A percentile compares a stretch with the other conserved stretches of the same genome.
Evolutionary conservation across 805 yeast genomes (phyloP).

Genomic region (Lachancea sp.): DNA sequence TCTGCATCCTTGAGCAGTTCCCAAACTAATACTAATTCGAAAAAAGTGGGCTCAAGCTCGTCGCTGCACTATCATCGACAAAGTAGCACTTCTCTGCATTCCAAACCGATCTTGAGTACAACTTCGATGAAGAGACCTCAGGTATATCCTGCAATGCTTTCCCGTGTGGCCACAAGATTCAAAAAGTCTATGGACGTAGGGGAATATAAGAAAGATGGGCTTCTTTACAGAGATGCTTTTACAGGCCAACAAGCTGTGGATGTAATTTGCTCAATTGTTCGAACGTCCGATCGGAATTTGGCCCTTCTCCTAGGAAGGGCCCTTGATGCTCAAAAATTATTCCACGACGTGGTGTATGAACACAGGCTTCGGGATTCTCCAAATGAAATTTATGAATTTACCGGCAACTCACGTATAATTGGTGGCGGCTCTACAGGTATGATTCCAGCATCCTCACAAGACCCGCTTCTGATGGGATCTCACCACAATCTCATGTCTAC

Average conservation of each 20-base stretch:
- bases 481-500: constrained; percentile 14
- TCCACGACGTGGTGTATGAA: constrained; percentile 93
- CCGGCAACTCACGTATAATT: constrained; percentile 35
- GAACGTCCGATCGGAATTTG: constrained; percentile 85
- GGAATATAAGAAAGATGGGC: constrained; percentile 81
- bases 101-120: constrained; percentile 45
- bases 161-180: constrained; percentile 76
- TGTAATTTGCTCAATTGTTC: constrained; percentile 72
- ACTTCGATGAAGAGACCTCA: constrained; percentile 44
- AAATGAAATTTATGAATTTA: constrained; percentile 82
- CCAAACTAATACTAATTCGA: constrained; percentile 1
- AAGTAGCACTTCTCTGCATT: constrained; percentile 14
- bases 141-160: constrained; percentile 85
- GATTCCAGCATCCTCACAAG: constrained; percentile 23
- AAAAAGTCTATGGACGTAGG: constrained; percentile 62
- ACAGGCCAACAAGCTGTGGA: constrained; percentile 94
- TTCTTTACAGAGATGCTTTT: constrained; percentile 86
- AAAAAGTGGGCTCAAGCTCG: constrained; percentile 9
- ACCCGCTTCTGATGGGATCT: constrained; percentile 25
- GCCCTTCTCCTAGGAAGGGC: constrained; percentile 87
- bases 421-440: constrained; percentile 24
- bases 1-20: constrained; percentile 32
- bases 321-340: constrained; percentile 86
- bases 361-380: constrained; percentile 85
- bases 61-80: constrained; percentile 7